Percentiles rank a stretch among this genome's conserved stretches.
Conservation (phyloP, 2,329 filamentous ascomycete genomes). For the Colletotrichum camelliae region DNA sequence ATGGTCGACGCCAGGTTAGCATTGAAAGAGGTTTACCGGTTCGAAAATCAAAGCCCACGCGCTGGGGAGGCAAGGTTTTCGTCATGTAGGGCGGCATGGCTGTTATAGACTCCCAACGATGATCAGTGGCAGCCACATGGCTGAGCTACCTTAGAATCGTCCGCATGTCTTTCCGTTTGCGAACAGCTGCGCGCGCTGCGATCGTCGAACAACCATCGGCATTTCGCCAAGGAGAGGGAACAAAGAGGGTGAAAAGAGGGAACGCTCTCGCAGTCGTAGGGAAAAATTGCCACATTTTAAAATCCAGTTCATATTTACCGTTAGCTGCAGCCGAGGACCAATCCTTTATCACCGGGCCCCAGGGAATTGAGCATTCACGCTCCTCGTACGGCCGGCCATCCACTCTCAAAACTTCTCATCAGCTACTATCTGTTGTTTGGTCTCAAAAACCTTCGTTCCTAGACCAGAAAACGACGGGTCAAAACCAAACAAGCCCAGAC, state of each 20-base stretch:
- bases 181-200: neutral
- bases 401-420: neutral
- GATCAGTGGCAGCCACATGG: neutral
- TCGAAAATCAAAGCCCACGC: neutral
- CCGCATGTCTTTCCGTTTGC: neutral
- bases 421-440: neutral
- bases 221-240: neutral
- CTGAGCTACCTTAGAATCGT: neutral
- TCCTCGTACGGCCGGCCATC: neutral
- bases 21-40: neutral
- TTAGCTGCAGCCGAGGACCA: neutral
- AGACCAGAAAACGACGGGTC: accelerated
- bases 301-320: neutral
- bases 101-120: neutral
- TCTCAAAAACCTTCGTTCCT: neutral
- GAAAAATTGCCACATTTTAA: neutral
- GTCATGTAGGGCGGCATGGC: neutral
- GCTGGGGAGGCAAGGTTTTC: neutral
- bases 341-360: neutral
- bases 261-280: neutral
- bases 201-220: neutral
- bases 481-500: neutral
- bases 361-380: accelerated
- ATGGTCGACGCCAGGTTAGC: neutral
- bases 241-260: neutral